These are phyloP conservation scores for Alternaria brassicicola DNA, from an alignment of 2,329 filamentous ascomycete species.

Conservation along the genomic window DNA sequence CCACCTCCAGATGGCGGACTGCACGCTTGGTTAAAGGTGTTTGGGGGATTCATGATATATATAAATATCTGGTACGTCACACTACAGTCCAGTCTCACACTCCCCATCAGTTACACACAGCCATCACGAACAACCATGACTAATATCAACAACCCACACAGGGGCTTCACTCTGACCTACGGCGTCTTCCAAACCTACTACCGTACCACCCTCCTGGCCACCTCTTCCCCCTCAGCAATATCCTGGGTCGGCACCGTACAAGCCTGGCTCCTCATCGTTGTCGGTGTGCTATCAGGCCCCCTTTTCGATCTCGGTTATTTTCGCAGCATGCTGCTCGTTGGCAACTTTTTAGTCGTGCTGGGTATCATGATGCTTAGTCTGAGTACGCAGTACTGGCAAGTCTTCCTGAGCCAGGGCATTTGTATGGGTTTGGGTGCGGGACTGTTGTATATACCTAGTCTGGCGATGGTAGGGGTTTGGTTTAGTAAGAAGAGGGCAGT, in stretches of 20 bases:
- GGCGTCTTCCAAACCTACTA: conserved; percentile 57
- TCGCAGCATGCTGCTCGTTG: conserved; percentile 52
- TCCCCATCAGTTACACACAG: no score
- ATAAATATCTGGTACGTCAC: conserved; percentile 47
- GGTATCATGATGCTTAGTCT: conserved; percentile 68
- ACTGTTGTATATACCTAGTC: conserved; percentile 46
- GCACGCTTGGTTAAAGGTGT: conserved; percentile 48
- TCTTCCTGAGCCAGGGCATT: conserved; percentile 61
- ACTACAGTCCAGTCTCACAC: background rate
- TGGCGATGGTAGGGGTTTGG: conserved; percentile 47
- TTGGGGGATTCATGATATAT: conserved; percentile 49
- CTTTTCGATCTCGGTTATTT: conserved; percentile 57
- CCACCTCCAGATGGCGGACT: conserved; percentile 47
- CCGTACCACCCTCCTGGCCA: conserved; percentile 45
- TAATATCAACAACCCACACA: conserved; percentile 14
- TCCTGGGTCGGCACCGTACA: conserved; percentile 56
- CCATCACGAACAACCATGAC: background rate
- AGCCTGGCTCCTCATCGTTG: conserved; percentile 56
- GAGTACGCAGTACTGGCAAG: conserved; percentile 61
- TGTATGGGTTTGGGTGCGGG: conserved; percentile 53
- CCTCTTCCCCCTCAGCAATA: conserved; percentile 47
- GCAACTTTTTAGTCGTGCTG: conserved; percentile 62
- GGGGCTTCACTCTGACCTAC: conserved; percentile 52
- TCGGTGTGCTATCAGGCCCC: conserved; percentile 58
- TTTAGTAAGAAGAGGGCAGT: conserved; percentile 43